These are phyloP conservation scores for Paraurostyla sp. DNA, from an alignment of 73 alveolate genomes.

Conservation along the genomic window DNA sequence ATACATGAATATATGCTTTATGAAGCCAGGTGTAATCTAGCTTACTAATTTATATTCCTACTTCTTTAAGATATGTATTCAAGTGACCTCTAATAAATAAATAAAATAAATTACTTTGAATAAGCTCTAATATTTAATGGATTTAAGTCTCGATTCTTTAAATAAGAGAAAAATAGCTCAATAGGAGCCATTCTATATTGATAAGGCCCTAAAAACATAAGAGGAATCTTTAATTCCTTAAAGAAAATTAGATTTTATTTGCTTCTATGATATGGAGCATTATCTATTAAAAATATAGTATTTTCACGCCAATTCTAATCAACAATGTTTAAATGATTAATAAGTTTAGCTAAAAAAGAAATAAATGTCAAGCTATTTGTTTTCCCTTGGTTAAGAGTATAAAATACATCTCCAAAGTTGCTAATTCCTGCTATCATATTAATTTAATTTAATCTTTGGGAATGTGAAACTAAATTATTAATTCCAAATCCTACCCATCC, in stretches of 20 bases:
- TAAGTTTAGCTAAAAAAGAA: background rate
- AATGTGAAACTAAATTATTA: background rate
- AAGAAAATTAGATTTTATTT: background rate
- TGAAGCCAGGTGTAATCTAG: too few relatives aligned
- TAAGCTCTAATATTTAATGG: conserved; percentile 3
- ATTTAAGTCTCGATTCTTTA: conserved; percentile 5
- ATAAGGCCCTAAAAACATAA: conserved; percentile 22
- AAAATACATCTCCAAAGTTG: conserved; percentile 3
- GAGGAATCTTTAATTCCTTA: background rate
- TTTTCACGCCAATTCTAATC: background rate
- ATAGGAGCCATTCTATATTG: background rate
- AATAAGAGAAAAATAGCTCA: background rate
- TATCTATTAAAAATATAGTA: background rate
- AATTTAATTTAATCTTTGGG: background rate
- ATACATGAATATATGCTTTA: too few relatives aligned
- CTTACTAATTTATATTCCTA: too few relatives aligned
- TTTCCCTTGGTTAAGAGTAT: conserved; percentile 31
- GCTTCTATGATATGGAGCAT: conserved; percentile 43
- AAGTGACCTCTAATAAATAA: background rate
- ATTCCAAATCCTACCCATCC: background rate
- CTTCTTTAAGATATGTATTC: too few relatives aligned
- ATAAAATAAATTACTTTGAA: background rate
- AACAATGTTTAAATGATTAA: background rate
- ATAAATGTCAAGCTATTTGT: background rate
- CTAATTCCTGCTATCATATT: conserved; percentile 15